Conservation (phyloP, 2,329 filamentous ascomycete species). For the Acrocalymma vagum region DNA sequence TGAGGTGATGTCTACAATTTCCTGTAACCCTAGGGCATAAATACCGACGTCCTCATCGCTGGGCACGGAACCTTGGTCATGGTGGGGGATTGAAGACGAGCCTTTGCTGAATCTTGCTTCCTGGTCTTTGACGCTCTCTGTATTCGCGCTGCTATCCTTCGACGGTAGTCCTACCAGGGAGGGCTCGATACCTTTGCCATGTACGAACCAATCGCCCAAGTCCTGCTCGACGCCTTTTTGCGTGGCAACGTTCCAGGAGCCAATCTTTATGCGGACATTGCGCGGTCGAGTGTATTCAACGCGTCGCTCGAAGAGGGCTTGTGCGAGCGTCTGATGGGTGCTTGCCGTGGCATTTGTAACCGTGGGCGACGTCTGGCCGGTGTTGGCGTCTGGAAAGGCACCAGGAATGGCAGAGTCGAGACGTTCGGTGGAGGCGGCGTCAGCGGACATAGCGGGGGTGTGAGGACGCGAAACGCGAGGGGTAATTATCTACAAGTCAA, state of each 20-base stretch:
- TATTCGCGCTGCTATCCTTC: constrained; percentile 42
- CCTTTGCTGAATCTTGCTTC: constrained; percentile 56
- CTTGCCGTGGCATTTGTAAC: constrained; percentile 38
- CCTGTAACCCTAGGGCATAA: constrained; percentile 90
- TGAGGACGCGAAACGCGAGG: background rate
- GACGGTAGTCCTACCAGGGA: constrained; percentile 63
- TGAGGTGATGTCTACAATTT: constrained; percentile 86
- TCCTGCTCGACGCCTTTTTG: constrained; percentile 88
- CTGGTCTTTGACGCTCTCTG: constrained; percentile 57
- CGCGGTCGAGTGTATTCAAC: constrained; percentile 80
- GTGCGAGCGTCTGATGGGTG: constrained; percentile 59
- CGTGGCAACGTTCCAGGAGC: constrained; percentile 93
- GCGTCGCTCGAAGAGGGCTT: constrained; percentile 74
- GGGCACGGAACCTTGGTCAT: constrained; percentile 58
- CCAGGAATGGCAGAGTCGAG: constrained; percentile 59
- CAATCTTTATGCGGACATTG: constrained; percentile 84
- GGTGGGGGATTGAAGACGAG: constrained; percentile 52
- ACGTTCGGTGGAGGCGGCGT: constrained; percentile 30
- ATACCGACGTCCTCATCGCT: constrained; percentile 79
- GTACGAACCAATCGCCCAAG: constrained; percentile 86
- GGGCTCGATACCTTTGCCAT: constrained; percentile 74
- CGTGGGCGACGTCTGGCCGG: constrained; percentile 24
- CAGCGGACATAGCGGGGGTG: constrained; percentile 37
- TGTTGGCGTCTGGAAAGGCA: constrained; percentile 52
- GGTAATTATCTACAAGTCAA: too few species aligned